Base-by-base conservation (phyloP, 768 basidiomycete species). In the Fistulinella prunicolor region DNA sequence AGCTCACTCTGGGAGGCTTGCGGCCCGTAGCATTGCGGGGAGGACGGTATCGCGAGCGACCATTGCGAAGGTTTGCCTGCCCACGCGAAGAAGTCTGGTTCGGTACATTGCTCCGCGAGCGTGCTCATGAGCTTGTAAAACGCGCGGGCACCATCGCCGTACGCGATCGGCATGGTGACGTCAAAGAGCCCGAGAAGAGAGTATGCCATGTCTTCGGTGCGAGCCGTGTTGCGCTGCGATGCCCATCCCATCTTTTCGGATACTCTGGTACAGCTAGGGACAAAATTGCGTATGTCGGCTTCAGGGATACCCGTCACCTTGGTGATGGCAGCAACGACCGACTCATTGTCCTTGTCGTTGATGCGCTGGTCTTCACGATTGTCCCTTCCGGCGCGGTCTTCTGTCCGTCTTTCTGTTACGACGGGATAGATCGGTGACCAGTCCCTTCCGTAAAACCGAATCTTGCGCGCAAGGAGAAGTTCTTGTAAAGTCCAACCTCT, bases 241-340 rank as follows among this genome's bases (percentile, higher is more conserved):
- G 53, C 55, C 61, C 61, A 62, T 17, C 42, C 42, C 61, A 62
- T 62, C 50, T 58, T 63, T 46, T 62, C 61, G 4, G 51, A 26
- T 6, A 63, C 26, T 37, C 55, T 35, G 23, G 51, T 53, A 28
- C 55, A 62, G 3, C 51, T 14, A 6, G 55, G 61, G 42, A 43
- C 44, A 24, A 63, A 62, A 34, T 19, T 46, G n/a, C 55, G 53
- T 42, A 63, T 41, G 45, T 63, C 58, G 16, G 42, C 14, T 38
- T 61, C 55, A 6, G 51, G 55, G 9, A 63, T 62, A n/a, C 50
- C 46, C 1, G 61, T 63, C 20, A 37, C 56, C 40, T 39, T 55
- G 46, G 42, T 20, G 42, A 63, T 29, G 36, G 56, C 30, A 24
- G 46, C 36, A 22, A 62, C 4, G 32, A 58, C 42, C 3, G 51